These are phyloP conservation scores for Henckelia pumila DNA, from an alignment of 257 asterid species.

Conservation along the genomic window DNA sequence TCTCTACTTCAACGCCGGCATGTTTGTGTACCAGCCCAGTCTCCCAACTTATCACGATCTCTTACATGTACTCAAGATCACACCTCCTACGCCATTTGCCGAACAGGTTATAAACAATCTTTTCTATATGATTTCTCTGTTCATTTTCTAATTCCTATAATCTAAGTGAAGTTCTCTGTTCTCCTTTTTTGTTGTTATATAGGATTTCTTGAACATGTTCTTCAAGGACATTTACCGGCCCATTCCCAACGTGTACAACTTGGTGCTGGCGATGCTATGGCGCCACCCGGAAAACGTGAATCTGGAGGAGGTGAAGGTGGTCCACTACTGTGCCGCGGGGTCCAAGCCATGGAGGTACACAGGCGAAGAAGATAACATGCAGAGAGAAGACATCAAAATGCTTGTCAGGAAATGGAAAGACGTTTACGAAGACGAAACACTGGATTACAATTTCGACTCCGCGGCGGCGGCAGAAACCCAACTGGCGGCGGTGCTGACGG, in stretches of 20 bases:
- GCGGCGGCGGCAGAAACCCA: constrained; percentile 14
- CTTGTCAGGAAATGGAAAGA: constrained; percentile 46
- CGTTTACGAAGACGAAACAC: constrained; percentile 34
- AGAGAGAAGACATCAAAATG: constrained; percentile 39
- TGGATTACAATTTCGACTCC: constrained; percentile 28
- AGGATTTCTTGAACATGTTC: constrained; percentile 52
- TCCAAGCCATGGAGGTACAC: constrained; percentile 61
- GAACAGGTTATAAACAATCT: constrained; percentile 39
- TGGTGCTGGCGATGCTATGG: constrained; percentile 57
- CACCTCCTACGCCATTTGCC: constrained; percentile 47
- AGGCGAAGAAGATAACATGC: constrained; percentile 47
- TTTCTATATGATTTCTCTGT: no score
- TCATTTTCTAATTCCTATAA: no score
- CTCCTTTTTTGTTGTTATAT: not conserved
- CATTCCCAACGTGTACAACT: constrained; percentile 41
- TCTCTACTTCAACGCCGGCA: constrained; percentile 62
- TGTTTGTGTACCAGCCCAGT: constrained; percentile 52
- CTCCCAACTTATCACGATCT: constrained; percentile 48
- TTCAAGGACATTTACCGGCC: constrained; percentile 45
- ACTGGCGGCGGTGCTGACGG: constrained; percentile 26
- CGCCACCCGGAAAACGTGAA: constrained; percentile 54
- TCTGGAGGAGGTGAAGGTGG: constrained; percentile 47
- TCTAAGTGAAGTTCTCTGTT: no score
- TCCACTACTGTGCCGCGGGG: constrained; percentile 62
- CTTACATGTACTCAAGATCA: constrained; percentile 25